Evolutionary conservation across 306 rosid genomes (phyloP).

Genomic region (Calophaca sinica): DNA sequence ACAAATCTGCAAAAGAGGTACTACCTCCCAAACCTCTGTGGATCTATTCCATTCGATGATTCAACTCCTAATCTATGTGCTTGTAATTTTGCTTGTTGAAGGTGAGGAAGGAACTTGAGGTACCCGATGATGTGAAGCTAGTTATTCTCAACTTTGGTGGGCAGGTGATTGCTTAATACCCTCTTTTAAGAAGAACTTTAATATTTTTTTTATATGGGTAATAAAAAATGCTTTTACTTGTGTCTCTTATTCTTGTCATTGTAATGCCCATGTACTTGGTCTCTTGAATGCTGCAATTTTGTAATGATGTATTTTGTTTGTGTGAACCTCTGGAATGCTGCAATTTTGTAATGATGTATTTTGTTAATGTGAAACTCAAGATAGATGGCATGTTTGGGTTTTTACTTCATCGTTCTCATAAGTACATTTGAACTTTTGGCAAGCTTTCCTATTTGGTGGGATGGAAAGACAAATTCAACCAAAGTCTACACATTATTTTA

Average conservation of each 20-base stretch:
- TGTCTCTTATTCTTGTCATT: conserved; percentile 8
- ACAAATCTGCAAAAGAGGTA: conserved; percentile 91
- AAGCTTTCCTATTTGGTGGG: conserved; percentile 2
- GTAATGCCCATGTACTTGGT: conserved; percentile 1
- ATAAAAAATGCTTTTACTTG: conserved; percentile 21
- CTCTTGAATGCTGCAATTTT: conserved; percentile 30
- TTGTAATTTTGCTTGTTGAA: conserved; percentile 50
- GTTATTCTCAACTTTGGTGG: conserved; percentile 98
- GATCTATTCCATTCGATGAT: conserved; percentile 40
- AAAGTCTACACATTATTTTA: neutral
- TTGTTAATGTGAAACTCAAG: conserved; percentile 10
- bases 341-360: conserved; percentile 20
- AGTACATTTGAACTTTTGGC: neutral
- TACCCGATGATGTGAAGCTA: conserved; percentile 73
- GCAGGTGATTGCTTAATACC: conserved; percentile 65
- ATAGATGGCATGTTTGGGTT: conserved; percentile 8
- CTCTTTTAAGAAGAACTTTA: conserved; percentile 22
- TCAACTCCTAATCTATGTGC: conserved; percentile 27
- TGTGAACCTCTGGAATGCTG: conserved; percentile 5
- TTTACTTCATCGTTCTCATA: neutral
- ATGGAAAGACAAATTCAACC: neutral
- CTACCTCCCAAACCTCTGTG: conserved; percentile 31
- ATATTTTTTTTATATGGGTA: neutral
- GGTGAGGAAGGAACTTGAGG: conserved; percentile 86
- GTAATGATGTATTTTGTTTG: neutral